Evolutionary conservation across 192 early-diverging fungal species (phyloP).

Genomic region (Coemansia sp.): DNA sequence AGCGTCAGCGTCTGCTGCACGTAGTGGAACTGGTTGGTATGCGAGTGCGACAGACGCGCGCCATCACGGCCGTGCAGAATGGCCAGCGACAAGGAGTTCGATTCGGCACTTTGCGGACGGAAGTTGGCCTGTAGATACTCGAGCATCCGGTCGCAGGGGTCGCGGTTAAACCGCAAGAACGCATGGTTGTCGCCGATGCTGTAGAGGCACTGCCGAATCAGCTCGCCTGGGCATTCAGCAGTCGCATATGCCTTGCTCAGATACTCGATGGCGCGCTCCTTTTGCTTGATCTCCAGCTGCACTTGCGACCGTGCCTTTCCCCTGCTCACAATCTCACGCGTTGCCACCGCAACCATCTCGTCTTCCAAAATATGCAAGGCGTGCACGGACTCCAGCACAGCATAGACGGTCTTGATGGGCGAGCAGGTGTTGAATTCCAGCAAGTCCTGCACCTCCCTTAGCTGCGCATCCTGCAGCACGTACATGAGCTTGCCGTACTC

Average conservation of each 20-base stretch:
- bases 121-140: constrained; percentile 74
- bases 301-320: constrained; percentile 66
- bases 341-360: constrained; percentile 66
- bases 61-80: constrained; percentile 81
- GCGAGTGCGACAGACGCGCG: constrained; percentile 87
- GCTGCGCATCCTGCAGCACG: constrained; percentile 76
- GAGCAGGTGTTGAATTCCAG: constrained; percentile 75
- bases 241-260: constrained; percentile 78
- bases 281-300: constrained; percentile 82
- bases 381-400: constrained; percentile 64
- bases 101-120: constrained; percentile 60
- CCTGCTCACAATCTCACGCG: constrained; percentile 65
- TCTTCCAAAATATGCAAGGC: constrained; percentile 73
- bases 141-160: constrained; percentile 93
- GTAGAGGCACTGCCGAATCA: constrained; percentile 84
- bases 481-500: constrained; percentile 97
- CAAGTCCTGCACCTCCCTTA: constrained; percentile 71
- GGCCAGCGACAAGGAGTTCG: constrained; percentile 65
- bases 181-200: constrained; percentile 98
- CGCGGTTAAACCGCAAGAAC: constrained; percentile 83
- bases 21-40: constrained; percentile 90
- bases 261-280: constrained; percentile 88
- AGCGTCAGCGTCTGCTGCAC: constrained; percentile 90
- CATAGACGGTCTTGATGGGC: constrained; percentile 90
- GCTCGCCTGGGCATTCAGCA: constrained; percentile 58